These are phyloP conservation scores for Curvularia lunata DNA, from an alignment of 2,329 filamentous ascomycete species.

Conservation along the genomic window DNA sequence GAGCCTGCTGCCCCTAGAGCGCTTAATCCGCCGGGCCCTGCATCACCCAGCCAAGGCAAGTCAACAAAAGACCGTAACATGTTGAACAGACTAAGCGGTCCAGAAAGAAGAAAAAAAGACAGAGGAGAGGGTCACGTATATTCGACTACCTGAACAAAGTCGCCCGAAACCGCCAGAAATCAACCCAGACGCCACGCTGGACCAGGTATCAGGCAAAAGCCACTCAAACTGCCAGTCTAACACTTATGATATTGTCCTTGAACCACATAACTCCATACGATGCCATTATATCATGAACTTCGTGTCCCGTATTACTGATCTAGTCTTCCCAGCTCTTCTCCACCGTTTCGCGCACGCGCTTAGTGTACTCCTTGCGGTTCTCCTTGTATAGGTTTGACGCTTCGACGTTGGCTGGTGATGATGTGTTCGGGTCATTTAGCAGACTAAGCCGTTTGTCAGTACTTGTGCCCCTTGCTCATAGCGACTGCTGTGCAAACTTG, in stretches of 20 bases:
- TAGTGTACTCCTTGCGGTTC: constrained; percentile 94
- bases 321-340: constrained; percentile 99
- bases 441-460: constrained; percentile 63
- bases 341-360: constrained; percentile 92
- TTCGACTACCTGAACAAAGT: constrained; percentile 3
- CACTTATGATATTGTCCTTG: constrained; percentile 19
- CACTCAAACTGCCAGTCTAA: constrained; percentile 10
- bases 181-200: constrained; percentile 36
- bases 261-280: constrained; percentile 29
- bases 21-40: neutral
- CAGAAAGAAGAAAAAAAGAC: neutral
- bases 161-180: constrained; percentile 18
- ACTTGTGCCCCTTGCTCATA: neutral
- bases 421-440: constrained; percentile 98
- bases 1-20: neutral
- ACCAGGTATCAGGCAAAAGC: constrained; percentile 21
- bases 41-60: neutral
- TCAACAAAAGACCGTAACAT: neutral
- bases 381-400: constrained; percentile 98
- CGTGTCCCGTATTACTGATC: constrained; percentile 7
- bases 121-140: neutral
- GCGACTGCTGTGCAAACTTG: constrained; percentile 48
- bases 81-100: neutral
- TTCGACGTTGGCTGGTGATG: constrained; percentile 95
- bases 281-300: constrained; percentile 23